Evolutionary conservation across 2,329 filamentous ascomycete species (phyloP), one percentile per base, ranked within the genome.

Genomic region (Mollisia scopiformis): DNA sequence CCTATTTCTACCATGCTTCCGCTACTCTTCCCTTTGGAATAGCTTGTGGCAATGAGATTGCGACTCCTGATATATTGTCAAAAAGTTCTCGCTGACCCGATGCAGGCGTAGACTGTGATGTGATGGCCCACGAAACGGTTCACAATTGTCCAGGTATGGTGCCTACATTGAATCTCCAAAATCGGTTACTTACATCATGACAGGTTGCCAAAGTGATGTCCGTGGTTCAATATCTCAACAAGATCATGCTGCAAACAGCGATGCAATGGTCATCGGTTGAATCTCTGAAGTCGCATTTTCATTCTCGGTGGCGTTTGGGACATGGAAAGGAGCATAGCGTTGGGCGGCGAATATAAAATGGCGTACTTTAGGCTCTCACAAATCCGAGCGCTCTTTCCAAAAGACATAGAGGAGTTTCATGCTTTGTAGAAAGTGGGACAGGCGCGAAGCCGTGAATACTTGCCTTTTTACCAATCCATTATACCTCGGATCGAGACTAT

Each of bases 111-210:
- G 49, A 51, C 27, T 51, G 49, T n/a, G 49, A 21, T n/a, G 16
- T 16, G 6, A 30, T 35, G 16, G 50, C n/a, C 30, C 37, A 62
- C 16, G 54, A 56, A 28, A 56, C 55, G 21, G 43, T 62, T n/a
- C 60, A 62, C 27, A 62, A 62, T 43, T 62, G 60, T 46, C 60
- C 60, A 52, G 60, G 58, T 61, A 57, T 54, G 54, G 14, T 28
- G 11, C 16, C 21, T 6, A 33, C 2, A 6, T 31, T n/a, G 6
- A 27, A 16, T 13, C n/a, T 47, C 5, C 33, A 7, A 2, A 6
- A 23, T 33, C 16, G 11, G 16, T 33, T 28, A 35, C 50, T 54
- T 5, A 53, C 11, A 23, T 53, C 50, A 52, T 41, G 35, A 25
- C 46, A 60, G 58, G 59, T 14, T 62, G 59, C 16, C 59, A 62